phyloP scores from a whole-genome alignment of 2,329 filamentous ascomycete genomes.

The Pyricularia sp. region DNA sequence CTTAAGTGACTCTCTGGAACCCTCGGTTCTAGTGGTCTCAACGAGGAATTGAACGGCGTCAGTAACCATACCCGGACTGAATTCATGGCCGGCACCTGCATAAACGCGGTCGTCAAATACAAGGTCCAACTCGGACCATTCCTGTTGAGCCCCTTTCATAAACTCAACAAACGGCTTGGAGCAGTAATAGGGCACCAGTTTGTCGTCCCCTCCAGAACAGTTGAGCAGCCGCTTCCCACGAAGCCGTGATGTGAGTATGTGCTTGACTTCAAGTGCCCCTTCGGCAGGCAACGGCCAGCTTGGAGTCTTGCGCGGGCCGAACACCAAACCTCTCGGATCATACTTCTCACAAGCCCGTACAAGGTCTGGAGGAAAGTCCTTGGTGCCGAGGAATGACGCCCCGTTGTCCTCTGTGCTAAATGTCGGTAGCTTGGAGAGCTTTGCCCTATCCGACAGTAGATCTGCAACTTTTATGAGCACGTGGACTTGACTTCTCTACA shows the following conservation, averaged over 20 bases:
- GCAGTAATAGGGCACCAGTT: conserved; percentile 59
- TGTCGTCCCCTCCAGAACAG: conserved; percentile 58
- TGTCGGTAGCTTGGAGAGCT: conserved; percentile 54
- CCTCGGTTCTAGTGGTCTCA: conserved; percentile 27
- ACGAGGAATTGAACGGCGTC: conserved; percentile 58
- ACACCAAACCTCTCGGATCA: conserved; percentile 70
- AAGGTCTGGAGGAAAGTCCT: conserved; percentile 65
- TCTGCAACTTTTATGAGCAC: conserved; percentile 15
- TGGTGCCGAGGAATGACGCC: conserved; percentile 61
- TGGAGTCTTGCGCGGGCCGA: conserved; percentile 36
- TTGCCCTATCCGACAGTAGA: conserved; percentile 71
- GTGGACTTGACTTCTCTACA: background rate
- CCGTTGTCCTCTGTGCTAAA: conserved; percentile 49
- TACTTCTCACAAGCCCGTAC: conserved; percentile 51
- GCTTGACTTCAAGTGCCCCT: conserved; percentile 28
- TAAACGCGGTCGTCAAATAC: conserved; percentile 56
- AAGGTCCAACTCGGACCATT: conserved; percentile 46
- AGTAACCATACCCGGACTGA: conserved; percentile 55
- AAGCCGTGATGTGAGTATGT: conserved; percentile 21
- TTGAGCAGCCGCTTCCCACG: conserved; percentile 54
- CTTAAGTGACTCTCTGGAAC: conserved; percentile 11
- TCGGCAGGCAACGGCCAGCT: conserved; percentile 16
- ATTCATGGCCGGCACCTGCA: conserved; percentile 59
- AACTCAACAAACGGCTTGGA: conserved; percentile 51
- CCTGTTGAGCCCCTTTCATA: conserved; percentile 43